phyloP scores from a whole-genome alignment of 2,329 filamentous ascomycete species.

The Fusarium foetens region DNA sequence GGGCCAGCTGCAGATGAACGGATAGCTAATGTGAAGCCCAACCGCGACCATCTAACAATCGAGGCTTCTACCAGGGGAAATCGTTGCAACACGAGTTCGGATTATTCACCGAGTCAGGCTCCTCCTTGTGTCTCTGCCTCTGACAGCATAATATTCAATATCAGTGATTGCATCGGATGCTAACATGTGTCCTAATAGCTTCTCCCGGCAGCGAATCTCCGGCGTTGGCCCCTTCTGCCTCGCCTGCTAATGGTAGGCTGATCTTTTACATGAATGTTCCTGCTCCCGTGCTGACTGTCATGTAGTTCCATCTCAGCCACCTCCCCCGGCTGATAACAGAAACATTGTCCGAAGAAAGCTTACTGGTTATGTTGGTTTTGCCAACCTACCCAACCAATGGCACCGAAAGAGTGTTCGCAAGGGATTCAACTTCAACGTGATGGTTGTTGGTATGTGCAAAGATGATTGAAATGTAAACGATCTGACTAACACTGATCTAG shows the following conservation, averaged over 20 bases:
- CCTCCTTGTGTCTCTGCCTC: constrained; percentile 42
- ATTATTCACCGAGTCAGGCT: constrained; percentile 50
- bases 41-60: not conserved
- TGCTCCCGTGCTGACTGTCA: constrained; percentile 4
- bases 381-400: constrained; percentile 99
- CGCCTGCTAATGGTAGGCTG: constrained; percentile 54
- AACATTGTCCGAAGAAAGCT: constrained; percentile 99
- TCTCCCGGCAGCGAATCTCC: constrained; percentile 59
- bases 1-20: constrained; percentile 7
- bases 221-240: constrained; percentile 53
- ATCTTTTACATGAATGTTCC: not conserved
- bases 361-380: constrained; percentile 98
- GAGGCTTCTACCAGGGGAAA: not conserved
- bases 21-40: not conserved
- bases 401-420: constrained; percentile 99
- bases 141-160: constrained; percentile 24
- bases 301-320: constrained; percentile 52
- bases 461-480: not conserved
- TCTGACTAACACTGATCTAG: constrained; percentile 57
- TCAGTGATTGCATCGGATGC: constrained; percentile 32
- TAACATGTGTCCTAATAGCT: constrained; percentile 55
- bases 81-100: constrained; percentile 5
- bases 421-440: constrained; percentile 99
- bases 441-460: constrained; percentile 89
- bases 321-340: constrained; percentile 71